A percentile compares a stretch with the other conserved stretches of the same genome.
phyloP scores from a whole-genome alignment of 1,139 yeast species.

The Yamadazyma jaroonii region DNA sequence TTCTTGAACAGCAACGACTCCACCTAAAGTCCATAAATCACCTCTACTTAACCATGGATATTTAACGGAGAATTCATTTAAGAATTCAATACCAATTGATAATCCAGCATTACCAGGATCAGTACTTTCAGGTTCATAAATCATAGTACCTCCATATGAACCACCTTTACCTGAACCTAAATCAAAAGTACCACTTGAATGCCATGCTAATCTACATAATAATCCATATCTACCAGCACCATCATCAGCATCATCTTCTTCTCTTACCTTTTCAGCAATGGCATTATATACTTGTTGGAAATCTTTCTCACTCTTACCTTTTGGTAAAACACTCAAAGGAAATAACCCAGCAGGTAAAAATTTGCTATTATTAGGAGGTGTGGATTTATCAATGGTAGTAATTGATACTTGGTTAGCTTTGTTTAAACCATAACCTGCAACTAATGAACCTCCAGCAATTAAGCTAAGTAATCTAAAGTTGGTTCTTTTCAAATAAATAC shows the following conservation, averaged over 20 bases:
- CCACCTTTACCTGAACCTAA: slow-evolving; percentile 66
- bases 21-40: slow-evolving; percentile 85
- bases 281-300: slow-evolving; percentile 80
- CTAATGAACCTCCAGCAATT: slow-evolving; percentile 4
- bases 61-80: slow-evolving; percentile 55
- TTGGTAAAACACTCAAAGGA: slow-evolving; percentile 22
- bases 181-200: slow-evolving; percentile 67
- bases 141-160: slow-evolving; percentile 81
- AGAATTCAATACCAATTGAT: slow-evolving; percentile 60
- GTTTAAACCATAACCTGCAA: background rate
- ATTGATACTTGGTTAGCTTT: too few species aligned
- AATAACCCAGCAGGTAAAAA: slow-evolving; percentile 1
- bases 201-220: slow-evolving; percentile 74
- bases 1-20: slow-evolving; percentile 84
- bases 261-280: slow-evolving; percentile 70
- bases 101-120: slow-evolving; percentile 81
- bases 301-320: slow-evolving; percentile 42
- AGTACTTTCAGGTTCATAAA: slow-evolving; percentile 58
- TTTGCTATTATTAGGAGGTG: background rate
- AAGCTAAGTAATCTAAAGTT: slow-evolving; percentile 3
- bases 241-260: slow-evolving; percentile 73
- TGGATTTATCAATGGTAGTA: background rate
- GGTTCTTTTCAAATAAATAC: slow-evolving; percentile 5
- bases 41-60: slow-evolving; percentile 83
- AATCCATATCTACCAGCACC: slow-evolving; percentile 67